Conservation (phyloP, 495 filamentous ascomycete genomes). For the Penicillium salamii region DNA sequence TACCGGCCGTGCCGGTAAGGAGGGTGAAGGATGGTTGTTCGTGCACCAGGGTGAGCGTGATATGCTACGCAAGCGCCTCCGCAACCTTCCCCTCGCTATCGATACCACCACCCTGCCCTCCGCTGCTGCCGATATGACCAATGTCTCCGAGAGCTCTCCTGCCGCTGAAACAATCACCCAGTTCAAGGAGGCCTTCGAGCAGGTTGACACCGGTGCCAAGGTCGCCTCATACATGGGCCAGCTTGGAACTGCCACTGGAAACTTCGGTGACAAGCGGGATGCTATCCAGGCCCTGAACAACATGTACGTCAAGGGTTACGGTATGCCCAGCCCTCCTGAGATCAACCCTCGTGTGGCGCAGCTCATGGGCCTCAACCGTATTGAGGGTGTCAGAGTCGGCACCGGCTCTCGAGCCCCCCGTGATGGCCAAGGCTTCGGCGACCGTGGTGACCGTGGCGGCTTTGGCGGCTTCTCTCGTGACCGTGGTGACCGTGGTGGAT, state of each 20-base stretch:
- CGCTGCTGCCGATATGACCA: slow-evolving; percentile 48
- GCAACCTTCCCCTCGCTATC: slow-evolving; percentile 60
- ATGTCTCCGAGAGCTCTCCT: slow-evolving; percentile 23
- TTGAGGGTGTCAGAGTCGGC: slow-evolving; percentile 17
- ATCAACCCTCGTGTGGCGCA: slow-evolving; percentile 40
- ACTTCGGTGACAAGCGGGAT: slow-evolving; percentile 27
- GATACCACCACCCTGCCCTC: slow-evolving; percentile 51
- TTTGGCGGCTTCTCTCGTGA: slow-evolving; percentile 5
- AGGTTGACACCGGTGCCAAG: slow-evolving; percentile 39
- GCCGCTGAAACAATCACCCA: slow-evolving; percentile 34
- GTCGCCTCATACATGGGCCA: slow-evolving; percentile 51
- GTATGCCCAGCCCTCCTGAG: slow-evolving; percentile 54
- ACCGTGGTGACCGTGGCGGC: not conserved
- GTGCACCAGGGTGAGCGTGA: slow-evolving; percentile 57
- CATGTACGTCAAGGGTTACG: slow-evolving; percentile 59
- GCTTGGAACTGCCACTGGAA: slow-evolving; percentile 34
- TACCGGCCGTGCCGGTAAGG: slow-evolving; percentile 70
- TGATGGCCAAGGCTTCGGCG: not conserved
- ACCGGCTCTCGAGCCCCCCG: not conserved
- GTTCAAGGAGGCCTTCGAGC: slow-evolving; percentile 32
- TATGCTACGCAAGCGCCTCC: slow-evolving; percentile 48
- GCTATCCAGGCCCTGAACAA: slow-evolving; percentile 59
- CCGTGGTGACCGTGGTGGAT: not conserved
- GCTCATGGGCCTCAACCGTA: slow-evolving; percentile 44
- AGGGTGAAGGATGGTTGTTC: slow-evolving; percentile 79